phyloP scores from a whole-genome alignment of 2,329 filamentous ascomycete species.

The Plenodomus biglobosus region DNA sequence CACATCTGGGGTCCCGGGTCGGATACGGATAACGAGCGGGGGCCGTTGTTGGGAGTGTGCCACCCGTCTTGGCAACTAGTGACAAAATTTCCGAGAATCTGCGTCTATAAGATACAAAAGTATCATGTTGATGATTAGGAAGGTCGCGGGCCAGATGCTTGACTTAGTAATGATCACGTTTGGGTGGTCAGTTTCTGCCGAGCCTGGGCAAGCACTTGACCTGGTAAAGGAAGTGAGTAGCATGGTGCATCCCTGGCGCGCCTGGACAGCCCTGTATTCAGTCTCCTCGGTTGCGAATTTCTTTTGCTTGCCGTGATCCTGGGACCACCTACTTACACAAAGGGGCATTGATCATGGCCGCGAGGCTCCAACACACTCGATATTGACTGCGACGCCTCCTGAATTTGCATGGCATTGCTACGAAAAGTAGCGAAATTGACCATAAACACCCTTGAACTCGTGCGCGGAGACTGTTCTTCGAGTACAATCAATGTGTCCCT shows the following conservation, averaged over 20 bases:
- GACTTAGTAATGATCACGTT: not conserved
- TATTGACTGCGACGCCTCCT: not conserved
- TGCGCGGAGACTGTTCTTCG: not conserved
- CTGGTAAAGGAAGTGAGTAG: not conserved
- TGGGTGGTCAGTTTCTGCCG: not conserved
- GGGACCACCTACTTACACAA: too few relatives aligned
- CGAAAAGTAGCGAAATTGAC: not conserved
- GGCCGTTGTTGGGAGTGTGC: not conserved
- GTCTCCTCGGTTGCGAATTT: not conserved
- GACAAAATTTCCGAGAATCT: not conserved
- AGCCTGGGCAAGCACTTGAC: not conserved
- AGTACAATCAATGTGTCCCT: not conserved
- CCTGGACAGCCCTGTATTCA: not conserved
- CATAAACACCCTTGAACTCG: not conserved
- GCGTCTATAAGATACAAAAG: not conserved
- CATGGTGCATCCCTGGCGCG: not conserved
- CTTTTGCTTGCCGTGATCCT: not conserved
- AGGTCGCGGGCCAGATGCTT: not conserved
- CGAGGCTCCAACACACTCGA: not conserved
- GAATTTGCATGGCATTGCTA: not conserved
- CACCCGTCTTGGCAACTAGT: not conserved
- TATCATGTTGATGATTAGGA: not conserved
- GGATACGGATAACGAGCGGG: not conserved
- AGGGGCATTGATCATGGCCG: not conserved
- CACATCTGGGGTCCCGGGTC: not conserved